Percentiles rank a stretch among this genome's conserved stretches.
These are phyloP conservation scores for Globisporangium cystogenes DNA, from an alignment of 352 stramenopile species.

Conservation along the genomic window DNA sequence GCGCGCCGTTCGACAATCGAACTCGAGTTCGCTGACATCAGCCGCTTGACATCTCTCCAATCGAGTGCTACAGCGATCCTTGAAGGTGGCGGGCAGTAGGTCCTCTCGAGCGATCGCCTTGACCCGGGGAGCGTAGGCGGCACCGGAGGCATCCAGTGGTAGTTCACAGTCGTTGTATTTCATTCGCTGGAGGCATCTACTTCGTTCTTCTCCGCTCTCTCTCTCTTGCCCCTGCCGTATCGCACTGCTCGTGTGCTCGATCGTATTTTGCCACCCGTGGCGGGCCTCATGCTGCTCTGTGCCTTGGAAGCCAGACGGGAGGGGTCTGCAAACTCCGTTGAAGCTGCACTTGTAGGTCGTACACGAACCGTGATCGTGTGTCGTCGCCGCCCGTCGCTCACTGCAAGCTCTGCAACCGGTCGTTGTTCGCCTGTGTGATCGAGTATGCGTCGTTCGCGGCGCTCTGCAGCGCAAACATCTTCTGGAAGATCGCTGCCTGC, in stretches of 20 bases:
- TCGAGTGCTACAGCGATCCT: too few relatives aligned
- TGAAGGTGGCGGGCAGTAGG: too few relatives aligned
- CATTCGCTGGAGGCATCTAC: not conserved
- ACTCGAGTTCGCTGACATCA: not conserved
- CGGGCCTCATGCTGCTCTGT: too few relatives aligned
- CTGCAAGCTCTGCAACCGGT: conserved; percentile 24
- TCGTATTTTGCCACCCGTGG: not conserved
- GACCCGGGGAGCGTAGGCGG: too few relatives aligned
- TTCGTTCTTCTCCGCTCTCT: not conserved
- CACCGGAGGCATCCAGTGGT: too few relatives aligned
- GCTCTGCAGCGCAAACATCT: conserved; percentile 34
- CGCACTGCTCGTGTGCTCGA: not conserved
- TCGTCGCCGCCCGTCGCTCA: not conserved
- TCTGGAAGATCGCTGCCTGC: conserved; percentile 14
- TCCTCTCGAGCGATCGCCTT: too few relatives aligned
- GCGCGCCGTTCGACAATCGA: not conserved
- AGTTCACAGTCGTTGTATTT: not conserved
- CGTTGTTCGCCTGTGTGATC: conserved; percentile 36
- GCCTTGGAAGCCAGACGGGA: not conserved
- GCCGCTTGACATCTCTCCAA: not conserved
- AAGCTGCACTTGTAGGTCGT: not conserved
- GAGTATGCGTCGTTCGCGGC: conserved; percentile 32
- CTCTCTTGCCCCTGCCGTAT: not conserved
- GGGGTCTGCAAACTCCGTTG: not conserved
- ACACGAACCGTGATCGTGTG: too few relatives aligned